phyloP scores from a whole-genome alignment of 2,329 filamentous ascomycete genomes.

The Curvularia lunata region DNA sequence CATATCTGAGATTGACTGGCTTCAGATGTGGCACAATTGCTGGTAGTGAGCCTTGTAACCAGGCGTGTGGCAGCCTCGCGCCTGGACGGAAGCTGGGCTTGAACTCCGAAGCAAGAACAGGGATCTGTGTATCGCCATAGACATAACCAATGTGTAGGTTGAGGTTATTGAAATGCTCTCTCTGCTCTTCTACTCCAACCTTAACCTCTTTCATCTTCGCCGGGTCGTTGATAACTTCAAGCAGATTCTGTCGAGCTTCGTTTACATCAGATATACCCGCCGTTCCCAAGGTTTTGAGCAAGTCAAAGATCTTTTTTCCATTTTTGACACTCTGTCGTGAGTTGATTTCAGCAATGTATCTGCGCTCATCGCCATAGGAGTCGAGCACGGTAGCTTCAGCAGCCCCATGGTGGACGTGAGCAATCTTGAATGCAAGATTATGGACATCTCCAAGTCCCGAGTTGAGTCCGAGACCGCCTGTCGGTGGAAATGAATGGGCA shows the following conservation, averaged over 20 bases:
- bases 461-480: slow-evolving; percentile 32
- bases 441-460: slow-evolving; percentile 48
- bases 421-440: slow-evolving; percentile 51
- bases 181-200: not conserved
- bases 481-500: slow-evolving; percentile 35
- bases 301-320: not conserved
- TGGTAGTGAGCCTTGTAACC: not conserved
- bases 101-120: not conserved
- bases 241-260: slow-evolving; percentile 1
- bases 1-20: not conserved
- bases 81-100: not conserved
- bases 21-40: not conserved
- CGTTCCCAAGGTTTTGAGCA: not conserved
- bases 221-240: not conserved
- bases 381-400: slow-evolving; percentile 36
- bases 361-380: slow-evolving; percentile 43
- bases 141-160: not conserved
- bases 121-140: not conserved
- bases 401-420: slow-evolving; percentile 37
- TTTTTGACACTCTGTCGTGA: slow-evolving; percentile 24
- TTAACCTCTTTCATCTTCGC: not conserved
- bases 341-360: slow-evolving; percentile 33
- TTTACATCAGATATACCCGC: not conserved
- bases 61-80: not conserved
- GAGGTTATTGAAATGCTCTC: slow-evolving; percentile 1